Base-by-base conservation (phyloP, 1,284 basidiomycete species). In the Ceratobasidium sp. region DNA sequence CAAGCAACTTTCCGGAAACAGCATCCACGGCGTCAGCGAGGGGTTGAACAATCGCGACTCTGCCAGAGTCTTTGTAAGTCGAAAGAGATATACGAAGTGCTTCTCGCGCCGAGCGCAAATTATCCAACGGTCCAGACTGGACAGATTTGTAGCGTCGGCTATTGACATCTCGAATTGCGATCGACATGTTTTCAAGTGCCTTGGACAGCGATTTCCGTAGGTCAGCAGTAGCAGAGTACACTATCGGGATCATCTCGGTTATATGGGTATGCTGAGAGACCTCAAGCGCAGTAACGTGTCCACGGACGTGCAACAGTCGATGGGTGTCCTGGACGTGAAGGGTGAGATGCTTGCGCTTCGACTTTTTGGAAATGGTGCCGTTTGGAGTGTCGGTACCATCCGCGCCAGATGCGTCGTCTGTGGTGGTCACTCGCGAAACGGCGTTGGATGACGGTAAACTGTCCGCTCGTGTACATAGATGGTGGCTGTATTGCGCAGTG, bases 31-130 rank as follows among this genome's bases (percentile, higher is more conserved):
- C 70, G 5, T 71, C 72, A 27, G 77, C 73, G 75, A 84, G 88
- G 0, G 86, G 86, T 49, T 81, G 79, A 1, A 87, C 73, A 0
- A 89, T 73, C 32, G 77, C 73, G 27, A 82, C 76, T 7, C 86
- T 82, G 13, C 79, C 76, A 12, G 72, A 74, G 1, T 73, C 69
- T 31, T 81, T 79, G 76, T 84, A 87, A 15, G 76, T 77, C 5
- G 73, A 76, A 15, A 87, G 64, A 0, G 81, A 78, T 0, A n/a
- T 52, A 7, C 73, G 74, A 3, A 87, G 79, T 2, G 73, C 74
- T 32, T 76, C 77, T 2, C 81, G 76, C 13, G 79, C 77, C 0
- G 72, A 76, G 67, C 84, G 80, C 12, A 86, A 78, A 3, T 76
- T 76, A 35, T 76, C 72, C 34, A 75, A 75, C 35, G 77, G 72